Percentiles rank a stretch among this genome's conserved stretches.
Conservation (phyloP, 2,329 filamentous ascomycete genomes). For the Epichloe hybrida region DNA sequence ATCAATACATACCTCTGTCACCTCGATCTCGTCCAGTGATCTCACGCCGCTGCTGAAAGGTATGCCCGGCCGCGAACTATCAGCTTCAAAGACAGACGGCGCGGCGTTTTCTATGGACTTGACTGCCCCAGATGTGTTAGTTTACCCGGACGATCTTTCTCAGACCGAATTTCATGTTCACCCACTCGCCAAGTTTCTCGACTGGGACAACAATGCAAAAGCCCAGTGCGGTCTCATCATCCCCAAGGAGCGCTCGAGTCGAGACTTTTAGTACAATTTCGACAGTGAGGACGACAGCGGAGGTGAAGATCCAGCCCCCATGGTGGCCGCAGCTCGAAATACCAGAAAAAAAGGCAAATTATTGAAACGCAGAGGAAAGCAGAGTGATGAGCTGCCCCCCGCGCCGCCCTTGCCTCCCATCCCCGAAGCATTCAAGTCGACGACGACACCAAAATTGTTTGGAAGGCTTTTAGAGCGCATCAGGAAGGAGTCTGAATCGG, state of each 20-base stretch:
- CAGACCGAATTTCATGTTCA: constrained; percentile 22
- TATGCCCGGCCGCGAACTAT: constrained; percentile 26
- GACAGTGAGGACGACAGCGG: constrained; percentile 20
- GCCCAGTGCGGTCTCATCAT: constrained; percentile 21
- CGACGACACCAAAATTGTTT: constrained; percentile 13
- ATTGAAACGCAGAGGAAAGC: constrained; percentile 3
- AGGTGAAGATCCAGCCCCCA: constrained; percentile 5
- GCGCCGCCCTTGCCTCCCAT: constrained; percentile 19
- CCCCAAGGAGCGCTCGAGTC: constrained; percentile 19
- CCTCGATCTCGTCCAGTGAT: constrained; percentile 6
- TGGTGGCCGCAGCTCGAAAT: neutral
- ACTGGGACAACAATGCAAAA: constrained; percentile 15
- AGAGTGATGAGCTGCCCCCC: constrained; percentile 10
- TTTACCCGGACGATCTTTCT: constrained; percentile 22
- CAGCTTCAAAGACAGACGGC: constrained; percentile 23
- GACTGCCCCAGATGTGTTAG: constrained; percentile 16
- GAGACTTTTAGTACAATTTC: constrained; percentile 24
- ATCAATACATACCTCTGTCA: constrained; percentile 1
- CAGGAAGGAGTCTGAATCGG: constrained; percentile 11
- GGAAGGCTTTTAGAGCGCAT: constrained; percentile 17
- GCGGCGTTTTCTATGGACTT: constrained; percentile 21
- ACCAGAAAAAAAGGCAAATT: neutral
- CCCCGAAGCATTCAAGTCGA: constrained; percentile 15
- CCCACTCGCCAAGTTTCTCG: constrained; percentile 19
- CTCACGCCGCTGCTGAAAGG: constrained; percentile 30